A percentile compares a stretch with the other conserved stretches of the same genome.
These are phyloP conservation scores for Ophiostoma sp. DNA, from an alignment of 2,329 filamentous ascomycete species.

Conservation along the genomic window DNA sequence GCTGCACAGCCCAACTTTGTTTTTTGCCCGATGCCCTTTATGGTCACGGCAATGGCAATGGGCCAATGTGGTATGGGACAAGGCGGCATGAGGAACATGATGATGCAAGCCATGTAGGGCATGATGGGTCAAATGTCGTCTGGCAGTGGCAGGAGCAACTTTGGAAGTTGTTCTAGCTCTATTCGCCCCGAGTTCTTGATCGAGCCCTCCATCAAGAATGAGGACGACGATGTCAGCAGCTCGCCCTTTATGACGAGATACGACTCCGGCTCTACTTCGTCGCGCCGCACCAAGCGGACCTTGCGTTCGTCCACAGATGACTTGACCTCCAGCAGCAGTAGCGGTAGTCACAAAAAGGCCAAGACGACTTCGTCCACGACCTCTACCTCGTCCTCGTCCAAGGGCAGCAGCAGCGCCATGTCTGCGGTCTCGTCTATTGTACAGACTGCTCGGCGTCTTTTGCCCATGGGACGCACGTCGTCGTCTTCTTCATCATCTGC, in stretches of 20 bases:
- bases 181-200: background rate
- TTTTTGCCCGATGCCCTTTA: background rate
- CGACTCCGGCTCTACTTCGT: background rate
- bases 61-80: background rate
- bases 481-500: background rate
- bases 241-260: background rate
- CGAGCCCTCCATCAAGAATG: background rate
- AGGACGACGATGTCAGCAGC: background rate
- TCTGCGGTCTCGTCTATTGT: background rate
- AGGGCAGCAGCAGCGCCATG: background rate
- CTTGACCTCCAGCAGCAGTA: background rate
- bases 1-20: background rate
- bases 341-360: background rate
- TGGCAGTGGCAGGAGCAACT: background rate
- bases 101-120: background rate
- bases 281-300: background rate
- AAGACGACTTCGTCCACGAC: background rate
- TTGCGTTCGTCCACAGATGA: background rate
- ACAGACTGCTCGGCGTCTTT: background rate
- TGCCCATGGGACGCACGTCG: background rate
- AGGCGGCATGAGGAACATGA: background rate
- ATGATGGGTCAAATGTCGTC: background rate
- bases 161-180: background rate
- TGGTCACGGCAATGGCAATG: constrained; percentile 9
- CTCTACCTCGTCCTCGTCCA: background rate